A percentile compares a stretch with the other conserved stretches of the same genome.
Evolutionary conservation across 23 red algal species (phyloP).

Genomic region (Gracilariopsis chorda): DNA sequence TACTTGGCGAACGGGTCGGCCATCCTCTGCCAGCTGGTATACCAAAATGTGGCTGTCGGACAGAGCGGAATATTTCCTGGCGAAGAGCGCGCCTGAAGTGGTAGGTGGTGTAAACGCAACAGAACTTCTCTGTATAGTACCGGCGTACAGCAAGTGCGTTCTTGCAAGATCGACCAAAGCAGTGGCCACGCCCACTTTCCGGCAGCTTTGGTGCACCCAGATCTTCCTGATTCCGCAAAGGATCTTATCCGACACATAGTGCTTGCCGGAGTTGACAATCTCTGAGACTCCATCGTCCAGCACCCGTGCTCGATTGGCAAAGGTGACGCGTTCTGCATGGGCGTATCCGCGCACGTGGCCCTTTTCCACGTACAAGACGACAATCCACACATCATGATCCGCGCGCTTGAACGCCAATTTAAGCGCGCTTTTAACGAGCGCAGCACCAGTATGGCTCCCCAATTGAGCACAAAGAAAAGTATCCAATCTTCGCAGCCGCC

Average conservation of each 20-base stretch:
- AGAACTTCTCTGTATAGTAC: neutral
- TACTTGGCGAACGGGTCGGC: neutral
- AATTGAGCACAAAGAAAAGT: conserved; percentile 18
- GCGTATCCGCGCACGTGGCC: neutral
- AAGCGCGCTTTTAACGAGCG: neutral
- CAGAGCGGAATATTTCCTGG: neutral
- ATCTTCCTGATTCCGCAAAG: conserved; percentile 51
- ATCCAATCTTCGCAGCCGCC: neutral
- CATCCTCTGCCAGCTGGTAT: neutral
- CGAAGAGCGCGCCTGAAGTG: neutral
- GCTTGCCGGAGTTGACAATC: neutral
- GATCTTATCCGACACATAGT: neutral
- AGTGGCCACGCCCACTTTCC: conserved; percentile 23
- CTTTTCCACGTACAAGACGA: neutral
- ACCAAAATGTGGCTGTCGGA: neutral
- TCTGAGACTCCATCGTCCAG: conserved; percentile 2
- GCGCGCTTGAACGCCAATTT: neutral
- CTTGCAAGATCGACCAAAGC: conserved; percentile 14
- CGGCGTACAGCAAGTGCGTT: conserved; percentile 36
- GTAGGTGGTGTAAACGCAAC: conserved; percentile 52
- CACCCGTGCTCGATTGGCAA: neutral
- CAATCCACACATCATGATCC: conserved; percentile 1
- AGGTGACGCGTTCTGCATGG: neutral
- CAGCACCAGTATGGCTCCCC: neutral
- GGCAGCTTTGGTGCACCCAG: conserved; percentile 25